Evolutionary conservation across 2,329 filamentous ascomycete species (phyloP), one percentile per base, ranked within the genome.

Genomic region (Exophiala bonariae): DNA sequence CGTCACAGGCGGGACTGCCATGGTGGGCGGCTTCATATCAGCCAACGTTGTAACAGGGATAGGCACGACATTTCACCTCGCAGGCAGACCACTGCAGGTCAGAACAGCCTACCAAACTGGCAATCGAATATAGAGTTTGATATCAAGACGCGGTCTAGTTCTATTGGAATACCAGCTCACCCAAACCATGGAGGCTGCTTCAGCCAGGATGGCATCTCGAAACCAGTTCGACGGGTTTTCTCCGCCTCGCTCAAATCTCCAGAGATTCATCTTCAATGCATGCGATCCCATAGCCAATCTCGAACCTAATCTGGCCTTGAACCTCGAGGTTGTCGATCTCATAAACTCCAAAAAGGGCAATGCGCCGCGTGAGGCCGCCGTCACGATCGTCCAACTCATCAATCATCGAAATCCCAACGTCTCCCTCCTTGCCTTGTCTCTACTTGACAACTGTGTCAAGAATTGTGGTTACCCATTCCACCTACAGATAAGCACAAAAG

Each of bases 401-500:
- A 99, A 99, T 73, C 89, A 95, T 70, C 88, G 93, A 67, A 99
- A 97, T 67, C 87, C 91, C 51, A 97, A 96, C 69, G 89, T 99
- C 59, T 87, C 91, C 52, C 76, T 99, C 58, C 80, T 97, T 49
- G 92, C 93, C 50, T 41, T 65, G 48, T 61, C 85, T 73, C 82
- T 99, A 58, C 87, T 99, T 65, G 93, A 99, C 68, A 97, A 97
- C 55, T 97, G 93, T 70, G 93, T 97, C 70, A 99, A 99, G 77
- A 99, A 99, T 74, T 99, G 93, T 78, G 93, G 93, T 61, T 99
- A 99, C 67, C 91, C 93, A 1, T 99, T 99, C 70, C 93, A 99
- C 65, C 83, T 99, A 49, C 93, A 99, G 71, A 96, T 99, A 66
- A 91, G 88, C 69, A 97, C 93, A 59, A 99, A 99, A 69, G 93